Conservation (phyloP, 768 basidiomycete genomes). For the Boletus tylopilopsis region DNA sequence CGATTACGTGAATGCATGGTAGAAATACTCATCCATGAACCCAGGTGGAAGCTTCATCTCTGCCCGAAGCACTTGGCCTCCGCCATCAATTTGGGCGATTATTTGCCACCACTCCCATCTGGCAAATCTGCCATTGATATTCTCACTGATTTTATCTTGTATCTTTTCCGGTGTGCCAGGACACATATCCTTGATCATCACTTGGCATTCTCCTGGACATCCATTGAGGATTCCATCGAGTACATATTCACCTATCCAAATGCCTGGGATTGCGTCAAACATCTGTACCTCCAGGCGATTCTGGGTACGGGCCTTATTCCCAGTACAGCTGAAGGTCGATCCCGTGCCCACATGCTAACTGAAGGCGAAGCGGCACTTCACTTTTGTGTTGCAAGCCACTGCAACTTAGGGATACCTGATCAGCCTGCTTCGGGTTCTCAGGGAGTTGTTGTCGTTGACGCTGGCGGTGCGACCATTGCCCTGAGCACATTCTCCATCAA, state of each 20-base stretch:
- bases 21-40: neutral
- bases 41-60: constrained; percentile 38
- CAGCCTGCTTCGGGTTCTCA: constrained; percentile 12
- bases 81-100: constrained; percentile 22
- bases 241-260: constrained; percentile 59
- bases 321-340: constrained; percentile 32
- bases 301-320: constrained; percentile 47
- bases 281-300: constrained; percentile 51
- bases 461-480: constrained; percentile 42
- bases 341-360: constrained; percentile 48
- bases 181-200: constrained; percentile 44
- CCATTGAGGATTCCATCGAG: constrained; percentile 38
- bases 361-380: constrained; percentile 61
- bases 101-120: constrained; percentile 37
- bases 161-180: constrained; percentile 40
- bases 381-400: constrained; percentile 43
- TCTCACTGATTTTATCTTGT: constrained; percentile 43
- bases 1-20: no score
- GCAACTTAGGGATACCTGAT: constrained; percentile 7
- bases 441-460: constrained; percentile 44
- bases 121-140: constrained; percentile 37
- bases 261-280: constrained; percentile 51
- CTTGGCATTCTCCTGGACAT: constrained; percentile 40
- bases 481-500: constrained; percentile 41
- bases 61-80: constrained; percentile 29